Evolutionary conservation across 2,329 filamentous ascomycete species (phyloP), one percentile per base, ranked within the genome.

Genomic region (Fusarium newnesense): DNA sequence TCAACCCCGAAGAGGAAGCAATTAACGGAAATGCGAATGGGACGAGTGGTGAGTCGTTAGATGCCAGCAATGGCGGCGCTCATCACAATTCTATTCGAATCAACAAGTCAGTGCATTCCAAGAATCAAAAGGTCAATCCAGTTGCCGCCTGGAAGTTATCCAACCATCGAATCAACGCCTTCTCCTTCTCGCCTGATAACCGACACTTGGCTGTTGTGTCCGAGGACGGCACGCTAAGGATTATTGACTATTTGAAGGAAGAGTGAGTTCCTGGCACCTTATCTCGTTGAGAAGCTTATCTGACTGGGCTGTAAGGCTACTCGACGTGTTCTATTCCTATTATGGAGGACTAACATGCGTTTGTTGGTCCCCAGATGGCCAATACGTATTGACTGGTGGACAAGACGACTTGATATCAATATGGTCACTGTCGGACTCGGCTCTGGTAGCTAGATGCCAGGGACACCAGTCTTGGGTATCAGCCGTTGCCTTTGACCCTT

Each of bases 391-490:
- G 24, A 98, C 96, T 0, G 96, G 96, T 59, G 95, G 96, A 9
- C 96, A 98, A 82, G 96, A 99, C 80, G 96, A 99, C 80, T 86
- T 98, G 15, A 93, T 99, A 18, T 97, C 95, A 2, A 98, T 99
- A 75, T 99, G 96, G 96, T 96, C 92, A 21, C 87, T 97, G 42
- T 88, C 91, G 44, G 96, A 98, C 78, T 91, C 90, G 50, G 90
- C 91, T 60, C 91, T 99, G 56, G 92, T 99, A 56, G 96, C 96
- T 24, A 90, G 96, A 71, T 98, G 96, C 80, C 94, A 97, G 79
- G 96, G 96, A 7, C 96, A 99, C 82, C 93, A 97, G 73, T 97
- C 95, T 9, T 99, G 95, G 95, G 95, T 99, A 2, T 95, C 94
- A 7, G 91, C 92, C 21, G 94, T 99, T 43, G 94, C 94, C 7